Evolutionary conservation across 345 rosid species (phyloP), one percentile per base, ranked within the genome.

Genomic region (Arabidopsis arenosa): DNA sequence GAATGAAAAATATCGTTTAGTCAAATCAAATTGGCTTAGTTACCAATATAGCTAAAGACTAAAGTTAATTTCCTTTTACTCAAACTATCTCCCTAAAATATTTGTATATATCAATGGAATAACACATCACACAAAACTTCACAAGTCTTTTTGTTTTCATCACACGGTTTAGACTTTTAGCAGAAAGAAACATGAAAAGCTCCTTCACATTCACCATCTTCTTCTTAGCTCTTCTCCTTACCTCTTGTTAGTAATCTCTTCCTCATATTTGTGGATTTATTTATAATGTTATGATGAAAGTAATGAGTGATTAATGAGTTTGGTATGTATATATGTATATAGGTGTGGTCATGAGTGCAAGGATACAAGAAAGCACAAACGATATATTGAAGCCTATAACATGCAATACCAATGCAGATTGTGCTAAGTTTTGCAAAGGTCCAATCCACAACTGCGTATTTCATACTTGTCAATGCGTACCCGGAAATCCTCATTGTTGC

Each of bases 321-420:
- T 23, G 21, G 26, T 73, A 33, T 63, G 7, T 63, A 35, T 36
- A 58, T 59, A 1, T 47, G 5, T 32, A 15, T n/a, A 61, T 54
- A 73, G 64, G 71, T 33, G 56, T 54, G 54, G 71, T 73, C 47
- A 73, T 64, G 77, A 40, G 70, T 32, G 64, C 63, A 12, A 72
- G 76, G 68, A 54, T 54, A 36, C 71, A 64, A 32, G 71, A 41
- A 65, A 44, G 26, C 48, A 56, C 45, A 63, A 33, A 55, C 3
- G 28, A 8, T 9, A 14, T 4, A 43, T 9, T 64, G 71, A 64
- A 40, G 35, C 76, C 71, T 30, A 64, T 73, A 64, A 64, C 77
- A 73, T 64, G 77, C 77, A 64, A 73, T 0, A 73, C 64, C 47
- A 12, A 73, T 64, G 11, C 26, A 73, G 71, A 73, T 64, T 64